A percentile compares a stretch with the other conserved stretches of the same genome.
These are phyloP conservation scores for Arachis hypogaea DNA, from an alignment of 306 rosid genomes.

Conservation along the genomic window DNA sequence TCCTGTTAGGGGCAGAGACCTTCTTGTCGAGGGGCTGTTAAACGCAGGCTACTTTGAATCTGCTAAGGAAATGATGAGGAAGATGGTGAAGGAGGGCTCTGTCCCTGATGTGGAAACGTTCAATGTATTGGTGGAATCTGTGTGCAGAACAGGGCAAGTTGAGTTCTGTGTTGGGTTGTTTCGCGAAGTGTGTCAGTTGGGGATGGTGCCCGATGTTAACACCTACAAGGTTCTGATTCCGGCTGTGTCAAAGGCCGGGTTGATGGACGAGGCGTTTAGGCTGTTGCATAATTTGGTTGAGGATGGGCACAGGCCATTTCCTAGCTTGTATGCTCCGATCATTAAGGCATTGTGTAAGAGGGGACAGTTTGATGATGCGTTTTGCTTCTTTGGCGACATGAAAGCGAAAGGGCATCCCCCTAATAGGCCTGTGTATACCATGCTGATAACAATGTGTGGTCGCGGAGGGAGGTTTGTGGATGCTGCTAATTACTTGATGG, in stretches of 20 bases:
- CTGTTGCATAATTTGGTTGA: slow-evolving; percentile 65
- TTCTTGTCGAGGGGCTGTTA: slow-evolving; percentile 77
- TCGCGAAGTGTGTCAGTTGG: slow-evolving; percentile 58
- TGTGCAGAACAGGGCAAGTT: slow-evolving; percentile 64
- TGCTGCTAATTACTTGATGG: slow-evolving; percentile 78
- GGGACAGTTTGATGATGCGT: slow-evolving; percentile 88
- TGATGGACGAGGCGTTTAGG: slow-evolving; percentile 72
- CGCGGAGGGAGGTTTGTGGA: slow-evolving; percentile 83
- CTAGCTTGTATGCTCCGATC: slow-evolving; percentile 76
- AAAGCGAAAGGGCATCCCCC: slow-evolving; percentile 90
- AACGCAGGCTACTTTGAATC: slow-evolving; percentile 76
- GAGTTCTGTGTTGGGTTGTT: slow-evolving; percentile 64
- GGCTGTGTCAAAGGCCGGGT: slow-evolving; percentile 60
- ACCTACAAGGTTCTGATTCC: slow-evolving; percentile 82
- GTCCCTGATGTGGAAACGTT: slow-evolving; percentile 75
- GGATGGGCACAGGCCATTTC: slow-evolving; percentile 78
- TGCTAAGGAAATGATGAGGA: slow-evolving; percentile 76
- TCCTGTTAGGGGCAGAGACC: slow-evolving; percentile 86
- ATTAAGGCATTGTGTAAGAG: slow-evolving; percentile 78
- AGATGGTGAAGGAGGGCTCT: slow-evolving; percentile 67
- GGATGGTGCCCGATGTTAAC: slow-evolving; percentile 73
- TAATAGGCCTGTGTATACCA: slow-evolving; percentile 83
- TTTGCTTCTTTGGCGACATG: slow-evolving; percentile 90
- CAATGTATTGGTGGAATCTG: slow-evolving; percentile 59
- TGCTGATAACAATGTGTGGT: slow-evolving; percentile 89